Percentiles rank a stretch among this genome's conserved stretches.
Evolutionary conservation across 1,284 basidiomycete genomes (phyloP).

Genomic region (Rhodotorula sp.): DNA sequence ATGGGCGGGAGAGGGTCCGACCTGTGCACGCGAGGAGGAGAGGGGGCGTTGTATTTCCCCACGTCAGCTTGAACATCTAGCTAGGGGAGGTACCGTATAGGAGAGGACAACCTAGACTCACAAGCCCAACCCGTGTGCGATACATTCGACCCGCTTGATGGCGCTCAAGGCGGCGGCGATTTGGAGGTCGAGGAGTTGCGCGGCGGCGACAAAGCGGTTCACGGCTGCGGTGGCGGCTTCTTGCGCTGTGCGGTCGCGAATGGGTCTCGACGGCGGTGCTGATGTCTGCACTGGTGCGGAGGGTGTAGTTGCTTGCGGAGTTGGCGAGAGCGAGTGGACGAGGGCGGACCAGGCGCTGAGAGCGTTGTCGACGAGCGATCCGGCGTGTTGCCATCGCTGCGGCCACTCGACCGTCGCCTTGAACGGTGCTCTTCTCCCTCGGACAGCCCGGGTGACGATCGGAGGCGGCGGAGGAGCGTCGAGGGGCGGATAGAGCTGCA

Average conservation of each 20-base stretch:
- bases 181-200: constrained; percentile 24
- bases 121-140: constrained; percentile 23
- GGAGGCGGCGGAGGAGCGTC: too few relatives aligned
- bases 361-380: constrained; percentile 5
- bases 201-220: constrained; percentile 8
- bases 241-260: neutral
- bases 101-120: neutral
- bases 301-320: neutral
- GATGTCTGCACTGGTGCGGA: too few relatives aligned
- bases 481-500: constrained; percentile 30
- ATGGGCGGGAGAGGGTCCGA: constrained; percentile 33
- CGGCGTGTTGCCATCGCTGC: constrained; percentile 15
- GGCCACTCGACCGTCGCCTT: constrained; percentile 10
- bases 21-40: neutral
- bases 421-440: too few relatives aligned
- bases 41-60: too few relatives aligned
- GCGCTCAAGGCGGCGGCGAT: constrained; percentile 7
- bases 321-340: neutral
- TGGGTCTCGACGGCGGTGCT: too few relatives aligned
- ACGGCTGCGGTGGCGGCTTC: neutral
- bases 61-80: too few relatives aligned
- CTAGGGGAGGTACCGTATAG: too few relatives aligned
- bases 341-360: constrained; percentile 2
- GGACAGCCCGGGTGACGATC: neutral
- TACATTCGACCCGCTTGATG: constrained; percentile 28